Base-by-base conservation (phyloP, 2,329 filamentous ascomycete genomes). In the Rugonectria rugulosa region DNA sequence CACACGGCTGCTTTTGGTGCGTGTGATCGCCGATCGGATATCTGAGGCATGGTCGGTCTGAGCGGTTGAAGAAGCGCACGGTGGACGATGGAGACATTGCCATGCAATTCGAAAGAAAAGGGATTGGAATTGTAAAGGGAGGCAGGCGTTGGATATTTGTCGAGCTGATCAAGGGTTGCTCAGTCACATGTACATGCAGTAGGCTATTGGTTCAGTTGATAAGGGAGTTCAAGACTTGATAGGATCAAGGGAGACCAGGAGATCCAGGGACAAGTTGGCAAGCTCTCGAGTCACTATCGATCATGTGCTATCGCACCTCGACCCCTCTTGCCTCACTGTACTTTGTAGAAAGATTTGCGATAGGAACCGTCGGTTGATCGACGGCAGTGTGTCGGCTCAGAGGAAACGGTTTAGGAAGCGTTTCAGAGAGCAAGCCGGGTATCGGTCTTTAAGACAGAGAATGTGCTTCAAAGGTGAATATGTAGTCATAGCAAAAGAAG, bases 11-110 rank as follows among this genome's bases (percentile, higher is more conserved):
- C 47, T 50, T 53, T 57, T 41, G 37, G 50, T 53, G 44, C 43
- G 34, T 36, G 32, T 60, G 65, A 66, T 67, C 65, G 57, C 57
- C 63, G 52, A 62, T 67, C 64, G 65, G 61, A 56, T 64, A 67
- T 67, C 65, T 64, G 57, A 54, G 44, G 56, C 48, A 56, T 63
- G 53, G 53, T 43, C 50, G 56, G 34, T 56, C 36, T 45, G 32
- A 15, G 8, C 32, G 6, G 6, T 15, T 10, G 31, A n/a, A 15
- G 26, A 29, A 29, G 45, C 43, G 46, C 54, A 61, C 52, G 54
- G 54, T 29, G 48, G 42, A 56, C 23, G 42, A 7, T 15, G 43
- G 48, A 56, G 42, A 53, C 42, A 51, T 60, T 42, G 38, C 27
- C 7, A 29, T n/a, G n/a, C n/a, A n/a, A n/a, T n/a, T n/a, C n/a